Conservation (phyloP, 305 asterid genomes). For the Plantago lanceolata region DNA sequence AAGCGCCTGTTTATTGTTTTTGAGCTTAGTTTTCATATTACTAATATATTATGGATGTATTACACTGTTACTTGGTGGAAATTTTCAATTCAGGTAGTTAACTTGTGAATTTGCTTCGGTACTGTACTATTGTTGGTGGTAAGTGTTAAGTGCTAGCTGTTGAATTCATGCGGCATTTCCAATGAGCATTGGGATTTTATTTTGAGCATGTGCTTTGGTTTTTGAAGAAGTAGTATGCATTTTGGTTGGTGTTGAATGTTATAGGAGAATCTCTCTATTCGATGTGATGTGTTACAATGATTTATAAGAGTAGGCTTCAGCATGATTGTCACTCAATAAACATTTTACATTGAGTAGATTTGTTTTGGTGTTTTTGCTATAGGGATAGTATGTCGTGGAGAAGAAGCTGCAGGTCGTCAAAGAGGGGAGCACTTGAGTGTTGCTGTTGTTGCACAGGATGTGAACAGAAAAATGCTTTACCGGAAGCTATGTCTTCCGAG, state of each 20-base stretch:
- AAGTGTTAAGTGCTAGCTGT: no score
- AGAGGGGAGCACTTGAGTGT: slow-evolving; percentile 33
- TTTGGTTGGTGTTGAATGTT: background rate
- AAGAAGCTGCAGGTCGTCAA: slow-evolving; percentile 36
- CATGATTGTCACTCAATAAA: no score
- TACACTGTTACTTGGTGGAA: no score
- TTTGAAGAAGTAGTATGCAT: background rate
- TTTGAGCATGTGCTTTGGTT: no score
- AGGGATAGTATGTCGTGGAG: slow-evolving; percentile 44
- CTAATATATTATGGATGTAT: no score
- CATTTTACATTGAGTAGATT: slow-evolving; percentile 21
- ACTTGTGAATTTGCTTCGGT: background rate
- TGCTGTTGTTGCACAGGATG: slow-evolving; percentile 28
- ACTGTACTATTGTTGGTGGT: no score
- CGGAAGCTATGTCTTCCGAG: slow-evolving; percentile 33
- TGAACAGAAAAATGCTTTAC: slow-evolving; percentile 28
- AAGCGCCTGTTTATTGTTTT: background rate
- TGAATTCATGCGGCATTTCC: no score
- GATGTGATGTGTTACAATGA: no score
- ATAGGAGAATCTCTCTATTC: background rate
- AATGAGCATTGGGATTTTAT: no score
- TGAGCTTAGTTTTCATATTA: background rate
- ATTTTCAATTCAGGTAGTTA: background rate
- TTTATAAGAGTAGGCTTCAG: background rate
- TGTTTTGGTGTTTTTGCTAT: slow-evolving; percentile 24